Base-by-base conservation (phyloP, 257 asterid species). In the Nemophila menziesii region DNA sequence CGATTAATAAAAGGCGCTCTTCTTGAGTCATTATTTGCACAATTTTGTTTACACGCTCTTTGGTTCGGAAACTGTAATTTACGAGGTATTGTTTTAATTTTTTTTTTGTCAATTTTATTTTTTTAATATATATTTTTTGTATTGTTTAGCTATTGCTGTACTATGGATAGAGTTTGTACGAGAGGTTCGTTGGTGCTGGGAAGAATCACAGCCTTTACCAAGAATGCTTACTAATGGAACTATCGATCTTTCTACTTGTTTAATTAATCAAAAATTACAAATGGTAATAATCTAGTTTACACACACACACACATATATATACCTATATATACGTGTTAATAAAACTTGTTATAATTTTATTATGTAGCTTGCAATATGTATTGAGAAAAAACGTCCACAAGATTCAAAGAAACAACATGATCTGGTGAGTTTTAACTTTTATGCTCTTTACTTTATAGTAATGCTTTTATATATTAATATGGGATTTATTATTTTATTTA, bases 101-200 rank as follows among this genome's bases (percentile, higher is more conserved):
- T 20, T 40, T 29, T 29, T 29, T 7, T 7, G 36, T 29, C 36
- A 29, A 29, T 29, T 29, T 29, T 7, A 3, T 29, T 29, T 26
- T 26, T 26, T 26, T 21, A 16, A 9, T 26, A 46, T 23, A 26
- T n/a, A 33, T 46, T 44, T 13, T 11, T 55, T 49, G 44, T 49
- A 33, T 43, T 61, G 33, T 48, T 68, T 65, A 86, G 96, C 96
- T 42, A 78, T 81, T 63, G 78, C 92, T 14, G 86, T 82, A 48
- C 87, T 86, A 52, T 86, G 96, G 96, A 81, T 86, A 60, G 96
- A 86, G 76, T 86, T 81, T 68, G 84, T 74, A 45, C 82, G 92
- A 11, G 96, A 86, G 66, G 76, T 86, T 48, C 86, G 89, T 40
- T 86, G 94, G 96, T 86, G 79, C 62, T 86, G 96, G 96, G 96